phyloP scores from a whole-genome alignment of 768 basidiomycete genomes.

The Trametes gibbosa region DNA sequence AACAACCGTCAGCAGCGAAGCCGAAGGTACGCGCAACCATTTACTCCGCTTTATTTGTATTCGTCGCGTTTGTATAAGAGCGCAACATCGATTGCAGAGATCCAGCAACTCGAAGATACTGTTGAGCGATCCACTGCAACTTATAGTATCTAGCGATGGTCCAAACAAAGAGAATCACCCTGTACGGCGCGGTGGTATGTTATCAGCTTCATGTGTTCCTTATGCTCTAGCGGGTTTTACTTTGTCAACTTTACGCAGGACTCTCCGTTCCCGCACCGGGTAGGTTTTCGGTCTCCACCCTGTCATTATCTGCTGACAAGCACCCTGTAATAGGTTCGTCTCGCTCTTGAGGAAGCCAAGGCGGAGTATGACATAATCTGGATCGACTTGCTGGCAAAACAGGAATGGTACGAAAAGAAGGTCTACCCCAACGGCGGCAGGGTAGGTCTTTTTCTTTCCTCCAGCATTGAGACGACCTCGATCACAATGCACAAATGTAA shows the following conservation, averaged over 20 bases:
- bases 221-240: not conserved
- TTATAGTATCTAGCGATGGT: not conserved
- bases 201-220: not conserved
- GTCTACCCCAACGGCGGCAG: not conserved
- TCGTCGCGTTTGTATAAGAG: not conserved
- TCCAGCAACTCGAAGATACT: not conserved
- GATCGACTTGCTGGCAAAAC: conserved; percentile 8
- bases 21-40: not conserved
- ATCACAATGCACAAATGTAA: conserved; percentile 16
- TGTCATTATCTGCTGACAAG: too few species aligned
- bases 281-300: not conserved
- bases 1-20: not conserved
- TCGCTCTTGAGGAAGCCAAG: conserved; percentile 2
- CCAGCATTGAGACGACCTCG: not conserved
- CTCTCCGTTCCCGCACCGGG: conserved; percentile 12
- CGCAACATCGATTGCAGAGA: not conserved
- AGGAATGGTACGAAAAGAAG: conserved; percentile 1
- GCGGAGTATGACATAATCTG: conserved; percentile 16
- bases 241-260: not conserved
- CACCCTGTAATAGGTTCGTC: not conserved
- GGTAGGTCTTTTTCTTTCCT: not conserved
- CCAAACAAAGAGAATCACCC: not conserved
- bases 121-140: too few species aligned
- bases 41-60: not conserved
- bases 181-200: not conserved